Base-by-base conservation (phyloP, 805 yeast species). In the Candida rishiriensis region DNA sequence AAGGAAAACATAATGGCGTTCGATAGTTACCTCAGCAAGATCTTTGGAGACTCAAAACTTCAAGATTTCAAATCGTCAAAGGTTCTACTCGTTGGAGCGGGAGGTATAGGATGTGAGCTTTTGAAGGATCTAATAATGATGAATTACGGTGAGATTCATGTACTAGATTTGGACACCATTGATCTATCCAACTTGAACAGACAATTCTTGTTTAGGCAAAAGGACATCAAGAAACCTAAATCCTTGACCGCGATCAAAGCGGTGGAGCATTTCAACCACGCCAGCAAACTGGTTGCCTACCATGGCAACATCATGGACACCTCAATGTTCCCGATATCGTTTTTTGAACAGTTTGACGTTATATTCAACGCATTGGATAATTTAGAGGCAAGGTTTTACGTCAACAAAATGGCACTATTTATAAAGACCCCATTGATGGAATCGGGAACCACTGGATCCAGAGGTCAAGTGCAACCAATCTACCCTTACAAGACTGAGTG, bases 41-140 rank as follows among this genome's bases (percentile, higher is more conserved):
- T 78, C n/a, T 67, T 75, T 37, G 81, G 80, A 1, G 59, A 53
- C 1, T 65, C 63, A 11, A 52, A 62, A 12, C 62, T 61, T 37
- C 40, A 46, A 1, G 17, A 45, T 16, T 54, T 76, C 35, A 55
- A 58, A n/a, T 16, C 46, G 10, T 54, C 85, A 7, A 83, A 78
- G 49, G 87, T 89, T 12, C 67, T 90, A 28, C 69, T 90, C 65
- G 95, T 90, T 2, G 98, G 98, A 3, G 96, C 97, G 1, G 98
- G 98, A 29, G 98, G 98, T 7, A 89, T 90, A 51, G 98, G 98
- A 2, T 90, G 96, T 61, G 98, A 90, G 62, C 68, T 90, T 37
- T 69, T 90, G 46, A 90, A 90, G 59, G 85, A 90, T 58, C 68
- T 90, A 40, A 79, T 87, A 5, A 65, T 88, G 50, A 72, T 86